A percentile compares a stretch with the other conserved stretches of the same genome.
Evolutionary conservation across 2,329 filamentous ascomycete species (phyloP).

Genomic region (Botrytis fabae): DNA sequence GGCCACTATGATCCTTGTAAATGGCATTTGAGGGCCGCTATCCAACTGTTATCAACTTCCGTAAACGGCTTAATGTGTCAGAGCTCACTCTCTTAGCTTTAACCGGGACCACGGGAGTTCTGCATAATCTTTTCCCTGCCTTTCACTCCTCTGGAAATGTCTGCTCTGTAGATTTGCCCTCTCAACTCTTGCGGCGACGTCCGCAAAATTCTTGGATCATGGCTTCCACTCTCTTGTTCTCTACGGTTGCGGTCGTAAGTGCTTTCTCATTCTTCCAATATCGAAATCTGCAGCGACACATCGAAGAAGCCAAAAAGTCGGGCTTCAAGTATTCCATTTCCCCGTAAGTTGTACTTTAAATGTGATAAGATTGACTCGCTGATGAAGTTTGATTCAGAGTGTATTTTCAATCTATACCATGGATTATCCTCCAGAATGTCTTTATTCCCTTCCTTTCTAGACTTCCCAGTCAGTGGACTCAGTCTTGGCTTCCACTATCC

Average conservation of each 20-base stretch:
- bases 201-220: background rate
- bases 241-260: background rate
- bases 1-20: too few relatives aligned
- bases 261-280: slow-evolving; percentile 5
- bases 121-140: too few relatives aligned
- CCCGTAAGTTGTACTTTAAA: background rate
- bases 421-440: slow-evolving; percentile 14
- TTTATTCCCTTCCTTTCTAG: slow-evolving; percentile 7
- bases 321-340: slow-evolving; percentile 15
- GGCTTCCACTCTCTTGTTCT: background rate
- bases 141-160: too few relatives aligned
- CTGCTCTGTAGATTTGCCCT: too few relatives aligned
- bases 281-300: background rate
- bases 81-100: too few relatives aligned
- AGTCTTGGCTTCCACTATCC: slow-evolving; percentile 1
- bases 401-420: slow-evolving; percentile 17
- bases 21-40: too few relatives aligned
- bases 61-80: too few relatives aligned
- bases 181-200: too few relatives aligned
- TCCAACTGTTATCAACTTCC: too few relatives aligned
- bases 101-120: too few relatives aligned
- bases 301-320: background rate
- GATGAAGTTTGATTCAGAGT: background rate
- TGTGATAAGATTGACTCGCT: background rate
- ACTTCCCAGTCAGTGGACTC: background rate